These are phyloP conservation scores for Plasmodium coatneyi DNA, from an alignment of 169 alveolate genomes.

Conservation along the genomic window DNA sequence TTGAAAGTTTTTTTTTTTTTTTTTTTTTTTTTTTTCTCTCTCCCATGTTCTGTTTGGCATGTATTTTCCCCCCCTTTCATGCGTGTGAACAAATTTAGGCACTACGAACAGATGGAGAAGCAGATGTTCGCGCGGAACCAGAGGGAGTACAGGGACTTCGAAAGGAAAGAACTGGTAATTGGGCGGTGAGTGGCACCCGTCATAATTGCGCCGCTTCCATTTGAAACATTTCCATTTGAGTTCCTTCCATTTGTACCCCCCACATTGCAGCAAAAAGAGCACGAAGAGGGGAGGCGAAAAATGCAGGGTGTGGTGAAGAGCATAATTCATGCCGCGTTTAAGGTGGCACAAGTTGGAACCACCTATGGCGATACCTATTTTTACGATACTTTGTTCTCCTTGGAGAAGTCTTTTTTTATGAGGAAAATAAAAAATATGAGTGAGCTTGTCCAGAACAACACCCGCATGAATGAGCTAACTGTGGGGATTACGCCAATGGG, in stretches of 20 bases:
- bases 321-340: constrained; percentile 28
- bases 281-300: constrained; percentile 4
- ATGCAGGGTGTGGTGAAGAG: constrained; percentile 9
- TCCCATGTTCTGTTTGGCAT: neutral
- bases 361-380: constrained; percentile 40
- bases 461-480: constrained; percentile 13
- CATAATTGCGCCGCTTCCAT: neutral
- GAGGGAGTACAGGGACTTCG: constrained; percentile 20
- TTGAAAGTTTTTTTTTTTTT: neutral
- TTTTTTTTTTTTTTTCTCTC: neutral
- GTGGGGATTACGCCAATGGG: neutral
- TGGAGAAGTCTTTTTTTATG: constrained; percentile 28
- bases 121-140: neutral
- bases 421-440: constrained; percentile 50
- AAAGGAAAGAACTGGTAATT: constrained; percentile 30
- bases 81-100: constrained; percentile 13
- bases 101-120: constrained; percentile 24
- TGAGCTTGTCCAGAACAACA: constrained; percentile 12
- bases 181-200: neutral
- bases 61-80: neutral
- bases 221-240: neutral
- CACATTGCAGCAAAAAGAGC: constrained; percentile 34
- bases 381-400: constrained; percentile 21
- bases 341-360: neutral
- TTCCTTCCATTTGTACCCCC: neutral